Conservation (phyloP, 177 flowering plant genomes). For the Telopea speciosissima region DNA sequence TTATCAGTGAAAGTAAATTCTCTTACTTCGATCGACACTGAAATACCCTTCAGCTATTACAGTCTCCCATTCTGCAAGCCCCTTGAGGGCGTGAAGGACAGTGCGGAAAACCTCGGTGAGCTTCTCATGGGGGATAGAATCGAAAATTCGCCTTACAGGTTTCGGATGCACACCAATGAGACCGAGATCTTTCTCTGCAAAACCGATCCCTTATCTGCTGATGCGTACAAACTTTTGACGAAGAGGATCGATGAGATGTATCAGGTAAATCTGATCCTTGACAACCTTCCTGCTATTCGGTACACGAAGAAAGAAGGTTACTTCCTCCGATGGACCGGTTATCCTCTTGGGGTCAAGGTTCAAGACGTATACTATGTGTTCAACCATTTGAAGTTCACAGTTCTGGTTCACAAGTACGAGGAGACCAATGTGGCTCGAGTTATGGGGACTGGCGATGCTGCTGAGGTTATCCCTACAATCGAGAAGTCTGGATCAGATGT, state of each 20-base stretch:
- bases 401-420: slow-evolving; percentile 34
- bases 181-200: slow-evolving; percentile 22
- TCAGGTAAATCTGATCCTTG: slow-evolving; percentile 36
- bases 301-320: slow-evolving; percentile 27
- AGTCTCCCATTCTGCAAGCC: slow-evolving; percentile 35
- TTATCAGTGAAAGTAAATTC: slow-evolving; percentile 37
- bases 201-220: slow-evolving; percentile 17
- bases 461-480: neutral
- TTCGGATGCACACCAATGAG: slow-evolving; percentile 30
- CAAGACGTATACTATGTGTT: slow-evolving; percentile 17
- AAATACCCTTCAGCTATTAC: slow-evolving; percentile 35
- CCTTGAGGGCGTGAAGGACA: slow-evolving; percentile 32
- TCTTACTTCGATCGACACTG: slow-evolving; percentile 38
- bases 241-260: slow-evolving; percentile 35
- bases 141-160: slow-evolving; percentile 35
- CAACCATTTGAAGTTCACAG: slow-evolving; percentile 34
- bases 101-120: slow-evolving; percentile 39
- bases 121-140: slow-evolving; percentile 40
- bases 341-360: slow-evolving; percentile 27
- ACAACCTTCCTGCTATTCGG: slow-evolving; percentile 35
- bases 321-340: slow-evolving; percentile 32
- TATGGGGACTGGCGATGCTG: slow-evolving; percentile 22
- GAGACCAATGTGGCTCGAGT: slow-evolving; percentile 29
- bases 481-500: slow-evolving; percentile 25
- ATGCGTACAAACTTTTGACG: slow-evolving; percentile 22